phyloP scores from a whole-genome alignment of 2,329 filamentous ascomycete species.

The Teratosphaeria destructans region DNA sequence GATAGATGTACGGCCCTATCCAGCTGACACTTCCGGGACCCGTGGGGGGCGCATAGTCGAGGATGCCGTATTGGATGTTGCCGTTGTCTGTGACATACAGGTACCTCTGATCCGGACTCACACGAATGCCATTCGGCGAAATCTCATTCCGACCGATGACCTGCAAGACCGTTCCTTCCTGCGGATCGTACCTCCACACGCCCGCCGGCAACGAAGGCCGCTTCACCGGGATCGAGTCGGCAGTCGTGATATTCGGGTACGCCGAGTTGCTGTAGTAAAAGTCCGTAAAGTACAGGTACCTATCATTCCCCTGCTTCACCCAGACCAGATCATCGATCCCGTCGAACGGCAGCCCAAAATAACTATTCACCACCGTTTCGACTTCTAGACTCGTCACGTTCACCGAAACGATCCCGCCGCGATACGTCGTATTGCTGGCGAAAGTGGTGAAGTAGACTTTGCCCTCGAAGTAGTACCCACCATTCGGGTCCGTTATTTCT shows the following conservation, averaged over 20 bases:
- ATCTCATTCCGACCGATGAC: conserved; percentile 1
- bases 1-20: conserved; percentile 2
- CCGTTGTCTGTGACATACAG: conserved; percentile 9
- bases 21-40: not conserved
- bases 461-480: conserved; percentile 10
- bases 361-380: conserved; percentile 5
- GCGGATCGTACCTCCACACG: conserved; percentile 3
- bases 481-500: conserved; percentile 4
- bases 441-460: conserved; percentile 6
- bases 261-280: not conserved
- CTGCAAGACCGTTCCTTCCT: not conserved
- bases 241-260: not conserved
- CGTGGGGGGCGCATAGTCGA: not conserved
- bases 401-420: conserved; percentile 6
- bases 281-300: conserved; percentile 10
- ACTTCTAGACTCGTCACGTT: conserved; percentile 4
- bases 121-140: conserved; percentile 8
- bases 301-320: conserved; percentile 2
- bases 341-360: conserved; percentile 10
- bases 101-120: conserved; percentile 7
- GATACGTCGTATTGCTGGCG: conserved; percentile 2
- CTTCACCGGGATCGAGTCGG: not conserved
- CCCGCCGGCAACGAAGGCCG: not conserved
- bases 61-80: not conserved
- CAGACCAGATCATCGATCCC: conserved; percentile 8